These are phyloP conservation scores for Boletus sp. DNA, from an alignment of 1,284 basidiomycete genomes.

Conservation along the genomic window DNA sequence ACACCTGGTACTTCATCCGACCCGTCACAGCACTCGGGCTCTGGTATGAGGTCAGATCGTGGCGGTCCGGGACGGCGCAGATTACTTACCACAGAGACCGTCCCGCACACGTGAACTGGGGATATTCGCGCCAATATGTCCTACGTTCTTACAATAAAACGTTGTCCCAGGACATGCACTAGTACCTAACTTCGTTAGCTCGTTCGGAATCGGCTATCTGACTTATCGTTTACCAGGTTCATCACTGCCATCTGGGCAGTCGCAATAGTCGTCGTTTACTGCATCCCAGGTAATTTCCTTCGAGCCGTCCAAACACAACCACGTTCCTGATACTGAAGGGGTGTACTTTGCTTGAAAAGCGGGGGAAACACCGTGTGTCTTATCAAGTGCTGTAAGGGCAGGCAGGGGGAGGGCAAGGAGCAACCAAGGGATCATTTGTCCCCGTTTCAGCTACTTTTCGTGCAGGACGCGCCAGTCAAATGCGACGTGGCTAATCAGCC, in stretches of 20 bases:
- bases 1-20: slow-evolving; percentile 83
- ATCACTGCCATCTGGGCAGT: slow-evolving; percentile 90
- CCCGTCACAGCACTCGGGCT: slow-evolving; percentile 96
- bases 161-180: slow-evolving; percentile 74
- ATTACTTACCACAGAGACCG: slow-evolving; percentile 82
- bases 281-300: slow-evolving; percentile 70
- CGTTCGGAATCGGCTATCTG: not conserved
- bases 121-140: slow-evolving; percentile 81
- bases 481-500: not conserved
- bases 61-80: not conserved
- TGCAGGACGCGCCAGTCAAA: too few relatives aligned
- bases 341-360: slow-evolving; percentile 45
- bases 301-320: slow-evolving; percentile 72
- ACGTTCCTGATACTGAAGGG: slow-evolving; percentile 43
- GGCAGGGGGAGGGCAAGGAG: slow-evolving; percentile 38
- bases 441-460: not conserved
- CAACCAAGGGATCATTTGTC: slow-evolving; percentile 45
- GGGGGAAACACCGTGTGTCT: slow-evolving; percentile 49
- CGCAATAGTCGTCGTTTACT: slow-evolving; percentile 94
- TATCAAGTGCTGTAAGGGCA: slow-evolving; percentile 39
- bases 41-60: slow-evolving; percentile 39
- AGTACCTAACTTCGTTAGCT: slow-evolving; percentile 55
- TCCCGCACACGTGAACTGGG: slow-evolving; percentile 87
- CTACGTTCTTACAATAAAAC: slow-evolving; percentile 89
- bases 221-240: slow-evolving; percentile 66